Base-by-base conservation (phyloP, 352 stramenopile genomes). In the Hyaloperonospora brassicae region DNA sequence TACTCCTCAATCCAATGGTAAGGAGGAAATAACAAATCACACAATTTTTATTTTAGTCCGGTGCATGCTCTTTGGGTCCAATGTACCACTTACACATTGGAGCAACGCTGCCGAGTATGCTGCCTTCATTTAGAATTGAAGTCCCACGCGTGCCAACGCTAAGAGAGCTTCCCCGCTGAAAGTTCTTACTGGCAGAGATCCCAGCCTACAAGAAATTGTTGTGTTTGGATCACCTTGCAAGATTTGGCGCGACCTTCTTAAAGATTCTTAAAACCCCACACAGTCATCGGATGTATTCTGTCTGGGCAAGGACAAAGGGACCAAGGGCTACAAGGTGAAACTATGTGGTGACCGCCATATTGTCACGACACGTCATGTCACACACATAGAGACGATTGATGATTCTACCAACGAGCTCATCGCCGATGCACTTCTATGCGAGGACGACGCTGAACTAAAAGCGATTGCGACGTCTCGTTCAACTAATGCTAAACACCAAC, bases 71-170 rank as follows among this genome's bases (percentile, higher is more conserved):
- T 72, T 76, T 23, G 54, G 23, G 1, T 64, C 45, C 17, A 55
- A 51, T 7, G 27, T 75, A 0, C 48, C 62, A 2, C 39, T 75
- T 0, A 43, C n/a, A 52, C 47, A 38, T 24, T 72, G 63, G 56
- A 55, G 60, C 3, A 41, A 72, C 10, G 62, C 63, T 0, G 63
- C 46, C 0, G 52, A 72, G 30, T 73, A 72, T 31, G 57, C 60
- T 0, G 35, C 42, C 0, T 70, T 66, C 36, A 35, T 73, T 40
- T 10, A 14, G 2, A 40, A 40, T 12, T 4, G 35, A 13, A 40
- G 3, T 17, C 35, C 35, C 2, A 40, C 38, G 1, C 14, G 38
- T 10, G 14, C 38, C 9, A 43, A 43, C 11, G 2, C 14, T 2
- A 22, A 22, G 2, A 1, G 14, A 21, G 14, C 17, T 5, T 50